Evolutionary conservation across 2,329 filamentous ascomycete species (phyloP).

Genomic region (Exophiala sideris): DNA sequence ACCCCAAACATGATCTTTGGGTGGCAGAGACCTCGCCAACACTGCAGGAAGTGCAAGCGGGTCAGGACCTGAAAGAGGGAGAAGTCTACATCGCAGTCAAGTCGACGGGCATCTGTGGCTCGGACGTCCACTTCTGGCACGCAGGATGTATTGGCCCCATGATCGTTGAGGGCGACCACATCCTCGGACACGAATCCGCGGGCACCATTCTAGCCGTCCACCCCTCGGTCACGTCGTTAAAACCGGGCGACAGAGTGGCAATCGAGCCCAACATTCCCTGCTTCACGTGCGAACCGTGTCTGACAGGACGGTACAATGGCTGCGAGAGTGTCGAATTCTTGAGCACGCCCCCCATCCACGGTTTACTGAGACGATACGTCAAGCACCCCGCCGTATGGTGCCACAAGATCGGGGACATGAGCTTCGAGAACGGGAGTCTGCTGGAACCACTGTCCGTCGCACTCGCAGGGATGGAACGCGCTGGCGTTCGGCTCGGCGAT

Average conservation of each 20-base stretch:
- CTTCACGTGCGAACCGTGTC: slow-evolving; percentile 82
- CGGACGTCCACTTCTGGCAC: slow-evolving; percentile 97
- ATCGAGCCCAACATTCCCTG: slow-evolving; percentile 94
- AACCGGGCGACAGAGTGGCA: slow-evolving; percentile 85
- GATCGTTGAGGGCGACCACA: slow-evolving; percentile 84
- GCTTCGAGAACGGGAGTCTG: slow-evolving; percentile 84
- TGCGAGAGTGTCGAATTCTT: slow-evolving; percentile 83
- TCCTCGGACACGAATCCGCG: slow-evolving; percentile 92
- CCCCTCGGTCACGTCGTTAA: slow-evolving; percentile 71
- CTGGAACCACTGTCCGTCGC: slow-evolving; percentile 88
- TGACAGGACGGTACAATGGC: slow-evolving; percentile 92
- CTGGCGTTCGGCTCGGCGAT: slow-evolving; percentile 77
- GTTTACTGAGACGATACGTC: slow-evolving; percentile 85
- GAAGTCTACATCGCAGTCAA: slow-evolving; percentile 87
- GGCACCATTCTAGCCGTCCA: slow-evolving; percentile 70
- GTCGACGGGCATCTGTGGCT: slow-evolving; percentile 95
- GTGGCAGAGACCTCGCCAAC: slow-evolving; percentile 74
- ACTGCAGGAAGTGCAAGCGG: slow-evolving; percentile 68
- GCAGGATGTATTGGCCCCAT: slow-evolving; percentile 92
- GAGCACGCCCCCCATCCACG: slow-evolving; percentile 84
- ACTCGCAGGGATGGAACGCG: slow-evolving; percentile 80
- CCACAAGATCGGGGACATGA: slow-evolving; percentile 92
- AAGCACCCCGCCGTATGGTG: slow-evolving; percentile 94
- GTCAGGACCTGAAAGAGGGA: slow-evolving; percentile 67
- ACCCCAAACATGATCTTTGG: slow-evolving; percentile 89